Base-by-base conservation (phyloP, 176 grass and related monocot genomes). In the Cenchrus americanus region DNA sequence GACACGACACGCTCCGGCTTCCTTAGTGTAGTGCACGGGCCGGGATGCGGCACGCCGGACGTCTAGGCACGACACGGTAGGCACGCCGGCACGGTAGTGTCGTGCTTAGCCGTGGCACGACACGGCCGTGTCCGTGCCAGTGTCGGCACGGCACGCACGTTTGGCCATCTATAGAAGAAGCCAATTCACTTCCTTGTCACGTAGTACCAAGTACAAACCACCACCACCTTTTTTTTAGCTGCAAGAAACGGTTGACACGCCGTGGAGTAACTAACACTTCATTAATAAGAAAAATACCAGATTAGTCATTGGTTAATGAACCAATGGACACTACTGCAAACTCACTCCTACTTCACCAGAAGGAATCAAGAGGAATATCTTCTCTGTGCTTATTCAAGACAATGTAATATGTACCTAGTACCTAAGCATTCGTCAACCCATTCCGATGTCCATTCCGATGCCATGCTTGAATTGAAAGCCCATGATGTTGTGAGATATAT, bases 211-310 rank as follows among this genome's bases (percentile, higher is more conserved):
- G 4, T 17, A 37, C 9, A 12, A 49, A 3, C 9, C 74, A 13
- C 55, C 37, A 23, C 9, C n/a, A 34, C 24, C 57, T 63, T 40
- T 5, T 40, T 5, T 42, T 64, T 40, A 53, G 21, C 14, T 34
- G 10, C n/a, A 86, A 71, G 22, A 3, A 63, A 50, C 11, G 54
- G 68, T 73, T 27, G 59, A 40, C 23, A 64, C 59, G n/a, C 59
- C 49, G 19, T 75, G 78, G 78, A 75, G 62, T 76, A 17, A 68
- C 78, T 59, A 75, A 21, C 48, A 81, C 23, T 80, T 59, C 49
- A 59, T 23, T 10, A 59, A 26, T 57, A 75, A 59, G 50, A 81
- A 75, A 60, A 10, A 5, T 46, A 55, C 34, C 34, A 19, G 44
- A 73, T 63, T 50, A 47, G 22, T 24, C 43, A 47, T 15, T n/a